phyloP scores from a whole-genome alignment of 225 moss, liverwort and hornwort species.

The Polytrichum formosum region DNA sequence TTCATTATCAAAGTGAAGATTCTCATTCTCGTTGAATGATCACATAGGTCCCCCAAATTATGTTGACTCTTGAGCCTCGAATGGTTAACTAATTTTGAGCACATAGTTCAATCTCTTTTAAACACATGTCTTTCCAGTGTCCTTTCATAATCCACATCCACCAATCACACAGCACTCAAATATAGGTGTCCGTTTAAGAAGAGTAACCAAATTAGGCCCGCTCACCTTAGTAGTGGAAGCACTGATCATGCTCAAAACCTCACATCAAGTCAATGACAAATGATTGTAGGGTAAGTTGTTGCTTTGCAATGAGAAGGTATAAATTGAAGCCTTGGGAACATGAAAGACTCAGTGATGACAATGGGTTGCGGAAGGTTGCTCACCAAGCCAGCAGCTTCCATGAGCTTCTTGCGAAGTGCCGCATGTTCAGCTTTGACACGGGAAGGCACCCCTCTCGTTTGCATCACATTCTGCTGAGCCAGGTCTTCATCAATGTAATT shows the following conservation, averaged over 20 bases:
- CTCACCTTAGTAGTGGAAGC: background rate
- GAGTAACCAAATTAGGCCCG: background rate
- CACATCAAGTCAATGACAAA: background rate
- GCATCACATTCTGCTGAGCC: constrained; percentile 91
- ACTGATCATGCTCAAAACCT: background rate
- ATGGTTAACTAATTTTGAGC: too few species aligned
- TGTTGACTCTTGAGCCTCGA: too few species aligned
- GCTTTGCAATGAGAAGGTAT: background rate
- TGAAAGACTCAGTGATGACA: background rate
- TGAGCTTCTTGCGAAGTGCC: constrained; percentile 82
- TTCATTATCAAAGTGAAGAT: too few species aligned
- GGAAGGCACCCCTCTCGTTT: constrained; percentile 90
- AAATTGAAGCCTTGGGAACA: background rate
- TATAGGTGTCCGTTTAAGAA: background rate
- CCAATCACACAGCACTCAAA: too few species aligned
- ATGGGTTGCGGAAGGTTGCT: background rate
- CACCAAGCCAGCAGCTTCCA: constrained; percentile 66
- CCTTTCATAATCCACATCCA: too few species aligned
- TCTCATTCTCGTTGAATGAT: too few species aligned
- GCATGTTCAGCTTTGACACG: constrained; percentile 91
- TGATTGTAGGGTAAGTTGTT: background rate
- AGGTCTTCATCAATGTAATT: constrained; percentile 90
- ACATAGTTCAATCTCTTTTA: too few species aligned
- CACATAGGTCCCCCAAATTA: too few species aligned
- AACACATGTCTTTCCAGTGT: too few species aligned